Base-by-base conservation (phyloP, 202 grass and related monocot genomes). In the Digitaria exilis region DNA sequence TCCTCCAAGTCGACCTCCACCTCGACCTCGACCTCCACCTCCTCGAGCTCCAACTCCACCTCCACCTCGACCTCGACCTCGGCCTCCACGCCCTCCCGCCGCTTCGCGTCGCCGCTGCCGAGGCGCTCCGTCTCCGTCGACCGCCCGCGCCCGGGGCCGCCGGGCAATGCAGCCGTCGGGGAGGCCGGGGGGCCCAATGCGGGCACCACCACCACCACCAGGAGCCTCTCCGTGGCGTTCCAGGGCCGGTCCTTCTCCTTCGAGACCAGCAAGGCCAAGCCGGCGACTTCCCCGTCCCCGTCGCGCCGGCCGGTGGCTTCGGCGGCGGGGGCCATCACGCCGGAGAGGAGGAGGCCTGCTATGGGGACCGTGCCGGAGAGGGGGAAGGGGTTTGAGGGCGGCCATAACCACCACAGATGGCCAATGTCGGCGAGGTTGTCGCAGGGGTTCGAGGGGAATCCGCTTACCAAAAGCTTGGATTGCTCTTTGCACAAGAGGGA, bases 211-310 rank as follows among this genome's bases (percentile, higher is more conserved):
- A 91, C 83, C 62, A 98, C 92, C 18, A 99, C 93, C 7, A 83
- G 96, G 62, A 99, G 96, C 86, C 89, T 96, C 84, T 99, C 93
- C 28, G 96, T 99, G 19, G 90, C 96, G 55, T 99, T 99, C 86
- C 93, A 96, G 88, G 96, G 91, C 58, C 82, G 90, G 10, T 94
- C 93, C 81, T 99, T 94, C 86, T 94, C 93, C 87, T 95, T 96
- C 67, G 89, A 94, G 86, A 89, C 91, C 28, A 92, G 89, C 75
- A 95, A 91, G 84, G 91, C 85, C 24, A 94, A 89, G 73, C 82
- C 79, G 6, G 51, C 93, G 72, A 75, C 84, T 4, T 94, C 93
- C 24, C 91, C 91, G 31, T 89, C 90, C 8, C 87, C 92, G 3
- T 85, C 75, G 76, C 75, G 94, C 22, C 92, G 90, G 35, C 80